Conservation (phyloP, 2,329 filamentous ascomycete species). For the Apiospora arundinis region DNA sequence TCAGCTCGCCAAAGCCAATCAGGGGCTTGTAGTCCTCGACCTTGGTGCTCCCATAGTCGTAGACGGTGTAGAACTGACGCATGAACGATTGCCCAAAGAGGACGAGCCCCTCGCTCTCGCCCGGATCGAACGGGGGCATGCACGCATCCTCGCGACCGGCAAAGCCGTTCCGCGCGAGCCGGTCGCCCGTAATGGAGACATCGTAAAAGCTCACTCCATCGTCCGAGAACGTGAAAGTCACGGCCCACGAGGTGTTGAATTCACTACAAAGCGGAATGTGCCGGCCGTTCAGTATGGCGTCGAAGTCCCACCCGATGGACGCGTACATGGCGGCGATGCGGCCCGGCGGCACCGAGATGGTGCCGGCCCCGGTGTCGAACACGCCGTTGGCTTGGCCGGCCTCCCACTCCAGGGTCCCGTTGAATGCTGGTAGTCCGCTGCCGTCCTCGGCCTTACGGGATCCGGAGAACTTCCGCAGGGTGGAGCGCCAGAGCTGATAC, state of each 20-base stretch:
- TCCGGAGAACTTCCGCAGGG: constrained; percentile 28
- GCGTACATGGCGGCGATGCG: constrained; percentile 38
- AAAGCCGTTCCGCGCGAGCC: constrained; percentile 41
- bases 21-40: constrained; percentile 25
- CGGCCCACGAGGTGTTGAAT: constrained; percentile 44
- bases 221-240: constrained; percentile 37
- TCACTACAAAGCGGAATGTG: constrained; percentile 44
- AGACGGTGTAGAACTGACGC: constrained; percentile 42
- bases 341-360: constrained; percentile 35
- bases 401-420: constrained; percentile 21
- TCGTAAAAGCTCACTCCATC: constrained; percentile 21
- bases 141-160: constrained; percentile 41
- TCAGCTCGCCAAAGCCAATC: constrained; percentile 29
- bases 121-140: constrained; percentile 43
- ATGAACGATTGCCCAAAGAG: constrained; percentile 40
- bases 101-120: constrained; percentile 32
- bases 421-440: constrained; percentile 22
- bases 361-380: constrained; percentile 43
- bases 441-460: not conserved
- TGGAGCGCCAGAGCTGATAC: constrained; percentile 43
- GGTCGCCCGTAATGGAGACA: constrained; percentile 41
- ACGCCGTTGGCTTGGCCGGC: constrained; percentile 30
- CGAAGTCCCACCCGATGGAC: constrained; percentile 45
- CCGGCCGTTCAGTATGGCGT: constrained; percentile 34
- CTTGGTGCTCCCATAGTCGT: constrained; percentile 38